Evolutionary conservation across 208 protist species (phyloP), one percentile per base, ranked within the genome.

Genomic region (Wallacemonas sp.): DNA sequence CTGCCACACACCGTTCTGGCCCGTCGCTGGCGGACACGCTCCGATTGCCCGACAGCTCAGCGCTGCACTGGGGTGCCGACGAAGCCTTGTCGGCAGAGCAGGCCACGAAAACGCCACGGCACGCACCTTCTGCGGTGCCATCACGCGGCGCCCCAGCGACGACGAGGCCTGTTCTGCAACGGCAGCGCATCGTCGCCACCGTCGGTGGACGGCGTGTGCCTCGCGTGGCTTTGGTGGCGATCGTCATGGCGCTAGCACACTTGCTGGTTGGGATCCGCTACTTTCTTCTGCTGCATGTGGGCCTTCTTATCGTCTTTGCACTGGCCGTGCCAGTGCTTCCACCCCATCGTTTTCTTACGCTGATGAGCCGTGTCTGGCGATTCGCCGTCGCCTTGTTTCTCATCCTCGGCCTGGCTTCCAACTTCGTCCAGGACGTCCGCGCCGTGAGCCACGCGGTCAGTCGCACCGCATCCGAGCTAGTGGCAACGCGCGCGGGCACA

Each of bases 291-390:
- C 44, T 92, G 63, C 86, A 89, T 57, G 21, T 73, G 10, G 57
- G 46, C 2, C 57, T 92, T 1, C 57, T 81, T 36, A 8, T 54
- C 33, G 46, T 80, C 21, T 85, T 87, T 70, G 70, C 59, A n/a
- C 12, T 84, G 4, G 24, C 46, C 12, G 71, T 84, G 38, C 63
- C 68, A 8, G 22, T 87, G 1, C 21, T 87, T 8, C 24, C 66
- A 1, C 33, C 54, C 17, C 21, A 63, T 32, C 26, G 36, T 0
- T 89, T 85, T 34, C 44, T 87, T 15, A 33, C 21, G 1, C 41
- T 63, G 0, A 81, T 86, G 76, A 69, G 76, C 58, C 63, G 68
- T 17, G 10, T 88, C 15, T 91, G 81, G 85, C 60, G 68, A 1
- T 19, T 60, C 9, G 63, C 78, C 0, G 12, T 88, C 17, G 27